Base-by-base conservation (phyloP, 805 yeast genomes). In the Wickerhamiella domercqiae region DNA sequence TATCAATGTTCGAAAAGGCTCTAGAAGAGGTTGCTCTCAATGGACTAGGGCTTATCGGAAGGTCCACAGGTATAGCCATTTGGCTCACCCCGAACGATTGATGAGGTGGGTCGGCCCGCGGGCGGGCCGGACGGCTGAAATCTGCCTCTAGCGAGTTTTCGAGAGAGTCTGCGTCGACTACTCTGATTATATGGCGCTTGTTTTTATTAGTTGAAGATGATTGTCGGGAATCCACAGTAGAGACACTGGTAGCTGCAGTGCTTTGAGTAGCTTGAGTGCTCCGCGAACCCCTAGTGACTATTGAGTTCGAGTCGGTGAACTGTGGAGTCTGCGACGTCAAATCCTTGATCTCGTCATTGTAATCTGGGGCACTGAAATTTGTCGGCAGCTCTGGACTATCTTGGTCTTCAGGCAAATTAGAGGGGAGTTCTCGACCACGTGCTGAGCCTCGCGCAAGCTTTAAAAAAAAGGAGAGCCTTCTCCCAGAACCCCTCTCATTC, bases 231-330 rank as follows among this genome's bases (percentile, higher is more conserved):
- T 9, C 21, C 21, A 21, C 16, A 7, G 33, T 17, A 7, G 21
- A 20, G n/a, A 30, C 19, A 30, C 33, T 30, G 13, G 33, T 30
- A 30, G 33, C 33, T 30, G 33, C 33, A 17, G 33, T 30, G 26
- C 26, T 24, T 24, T 24, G 26, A 24, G 26, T 9, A 9, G 11
- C 26, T 24, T 13, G 26, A 24, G 26, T 24, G n/a, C n/a, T n/a
- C n/a, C n/a, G n/a, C n/a, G n/a, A n/a, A n/a, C n/a, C n/a, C n/a
- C n/a, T n/a, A n/a, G n/a, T n/a, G n/a, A n/a, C n/a, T n/a, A n/a
- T n/a, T n/a, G n/a, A n/a, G n/a, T n/a, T n/a, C n/a, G n/a, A n/a
- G n/a, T n/a, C n/a, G n/a, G n/a, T n/a, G n/a, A n/a, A n/a, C n/a
- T n/a, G n/a, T n/a, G n/a, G n/a, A n/a, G n/a, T n/a, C n/a, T n/a